Evolutionary conservation across 495 filamentous ascomycete species (phyloP).

Genomic region (Xylaria venustula): DNA sequence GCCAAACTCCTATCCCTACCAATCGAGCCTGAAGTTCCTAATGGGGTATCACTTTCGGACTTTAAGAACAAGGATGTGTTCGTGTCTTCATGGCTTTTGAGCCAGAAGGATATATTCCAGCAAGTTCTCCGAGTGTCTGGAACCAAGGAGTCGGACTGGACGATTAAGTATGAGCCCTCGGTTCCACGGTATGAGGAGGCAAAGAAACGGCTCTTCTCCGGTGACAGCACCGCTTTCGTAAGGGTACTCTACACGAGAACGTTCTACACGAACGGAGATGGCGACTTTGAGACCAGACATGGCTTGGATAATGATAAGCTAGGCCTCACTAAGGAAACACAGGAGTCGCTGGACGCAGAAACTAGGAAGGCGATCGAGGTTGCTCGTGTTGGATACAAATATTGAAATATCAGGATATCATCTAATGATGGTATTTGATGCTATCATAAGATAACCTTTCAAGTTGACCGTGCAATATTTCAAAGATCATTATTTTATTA

Average conservation of each 20-base stretch:
- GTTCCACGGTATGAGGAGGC: conserved; percentile 46
- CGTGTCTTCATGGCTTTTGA: conserved; percentile 42
- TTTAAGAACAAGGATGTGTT: conserved; percentile 46
- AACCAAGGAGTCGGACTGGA: conserved; percentile 54
- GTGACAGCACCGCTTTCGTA: conserved; percentile 42
- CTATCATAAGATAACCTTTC: too few species aligned
- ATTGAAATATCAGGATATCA: conserved; percentile 14
- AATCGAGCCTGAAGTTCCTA: conserved; percentile 42
- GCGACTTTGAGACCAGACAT: conserved; percentile 40
- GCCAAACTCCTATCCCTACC: conserved; percentile 36
- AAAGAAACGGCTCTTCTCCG: conserved; percentile 27
- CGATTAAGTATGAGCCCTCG: conserved; percentile 41
- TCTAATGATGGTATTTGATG: background rate
- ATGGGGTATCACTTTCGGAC: conserved; percentile 25
- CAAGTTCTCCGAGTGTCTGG: conserved; percentile 52
- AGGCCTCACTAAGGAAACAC: conserved; percentile 41
- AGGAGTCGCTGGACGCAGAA: conserved; percentile 54
- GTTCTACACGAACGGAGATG: conserved; percentile 50
- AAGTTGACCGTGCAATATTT: background rate
- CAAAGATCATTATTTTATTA: too few species aligned
- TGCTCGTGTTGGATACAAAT: conserved; percentile 13
- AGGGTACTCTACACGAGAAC: conserved; percentile 53
- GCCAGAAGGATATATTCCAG: conserved; percentile 47
- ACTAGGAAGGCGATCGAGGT: conserved; percentile 43
- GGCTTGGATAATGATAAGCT: conserved; percentile 48